A percentile compares a stretch with the other conserved stretches of the same genome.
phyloP scores from a whole-genome alignment of 345 rosid genomes.

The Combretum micranthum region DNA sequence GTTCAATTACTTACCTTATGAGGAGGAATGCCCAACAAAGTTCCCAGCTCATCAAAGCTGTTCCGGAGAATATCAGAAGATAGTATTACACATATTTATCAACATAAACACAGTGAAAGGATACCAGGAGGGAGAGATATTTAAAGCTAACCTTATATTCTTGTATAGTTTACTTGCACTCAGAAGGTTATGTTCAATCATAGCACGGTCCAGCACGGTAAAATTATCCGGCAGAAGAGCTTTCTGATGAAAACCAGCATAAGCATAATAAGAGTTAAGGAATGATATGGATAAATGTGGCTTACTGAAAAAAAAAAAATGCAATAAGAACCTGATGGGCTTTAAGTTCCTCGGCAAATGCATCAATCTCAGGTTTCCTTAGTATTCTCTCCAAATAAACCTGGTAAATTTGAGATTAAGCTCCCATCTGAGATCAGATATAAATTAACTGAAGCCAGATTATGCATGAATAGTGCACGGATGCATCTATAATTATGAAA shows the following conservation, averaged over 20 bases:
- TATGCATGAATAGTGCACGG: neutral
- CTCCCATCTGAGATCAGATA: neutral
- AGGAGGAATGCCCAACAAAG: conserved; percentile 91
- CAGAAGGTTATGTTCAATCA: conserved; percentile 95
- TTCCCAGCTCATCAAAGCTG: conserved; percentile 95
- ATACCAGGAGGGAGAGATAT: conserved; percentile 1
- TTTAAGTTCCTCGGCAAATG: conserved; percentile 84
- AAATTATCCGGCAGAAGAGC: conserved; percentile 90
- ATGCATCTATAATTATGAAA: too few relatives aligned
- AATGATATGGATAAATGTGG: too few relatives aligned
- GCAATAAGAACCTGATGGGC: conserved; percentile 67
- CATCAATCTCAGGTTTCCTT: conserved; percentile 94
- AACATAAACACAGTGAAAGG: neutral
- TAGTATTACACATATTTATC: conserved; percentile 7
- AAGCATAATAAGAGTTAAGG: too few relatives aligned
- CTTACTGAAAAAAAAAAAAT: too few relatives aligned
- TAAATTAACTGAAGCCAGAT: neutral
- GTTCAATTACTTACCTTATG: conserved; percentile 42
- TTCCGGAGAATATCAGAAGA: neutral
- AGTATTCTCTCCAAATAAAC: conserved; percentile 92
- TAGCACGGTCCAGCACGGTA: conserved; percentile 91
- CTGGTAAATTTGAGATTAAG: conserved; percentile 28
- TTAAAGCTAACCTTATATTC: conserved; percentile 62
- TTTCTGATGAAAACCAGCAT: conserved; percentile 39
- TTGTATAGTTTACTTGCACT: conserved; percentile 98